A percentile compares a stretch with the other conserved stretches of the same genome.
These are phyloP conservation scores for Gymnopilus junonius DNA, from an alignment of 768 basidiomycete genomes.

Conservation along the genomic window DNA sequence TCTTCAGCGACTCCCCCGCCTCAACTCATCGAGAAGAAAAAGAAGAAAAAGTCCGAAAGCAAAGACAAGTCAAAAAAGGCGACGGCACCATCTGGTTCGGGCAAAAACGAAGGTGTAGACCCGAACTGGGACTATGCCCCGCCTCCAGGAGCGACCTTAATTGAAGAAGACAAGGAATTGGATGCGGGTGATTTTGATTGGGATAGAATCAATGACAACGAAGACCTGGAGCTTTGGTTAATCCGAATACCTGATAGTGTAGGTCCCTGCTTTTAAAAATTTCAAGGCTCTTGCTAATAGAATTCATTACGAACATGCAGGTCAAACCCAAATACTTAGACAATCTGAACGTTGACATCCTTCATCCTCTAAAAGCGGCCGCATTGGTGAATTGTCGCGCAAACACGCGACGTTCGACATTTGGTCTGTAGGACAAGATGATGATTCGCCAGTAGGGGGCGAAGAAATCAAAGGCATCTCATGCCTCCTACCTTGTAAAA, in stretches of 20 bases:
- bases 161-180: conserved; percentile 49
- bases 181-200: conserved; percentile 68
- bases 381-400: conserved; percentile 53
- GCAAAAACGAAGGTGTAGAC: conserved; percentile 57
- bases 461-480: conserved; percentile 67
- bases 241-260: conserved; percentile 73
- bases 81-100: conserved; percentile 28
- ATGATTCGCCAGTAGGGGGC: conserved; percentile 44
- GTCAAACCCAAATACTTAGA: conserved; percentile 70
- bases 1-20: conserved; percentile 20
- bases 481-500: conserved; percentile 68
- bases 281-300: background rate
- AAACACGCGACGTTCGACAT: conserved; percentile 65
- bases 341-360: conserved; percentile 50
- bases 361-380: conserved; percentile 40
- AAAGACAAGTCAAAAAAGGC: conserved; percentile 33
- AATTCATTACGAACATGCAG: conserved; percentile 36
- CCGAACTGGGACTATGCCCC: conserved; percentile 65
- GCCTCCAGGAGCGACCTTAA: conserved; percentile 51
- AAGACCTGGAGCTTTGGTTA: conserved; percentile 72
- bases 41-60: conserved; percentile 22
- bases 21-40: conserved; percentile 13
- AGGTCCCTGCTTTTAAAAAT: conserved; percentile 27
- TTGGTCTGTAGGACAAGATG: conserved; percentile 61
- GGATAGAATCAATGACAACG: conserved; percentile 57